Evolutionary conservation across 306 rosid genomes (phyloP), one percentile per base, ranked within the genome.

Genomic region (Quercus ilex): DNA sequence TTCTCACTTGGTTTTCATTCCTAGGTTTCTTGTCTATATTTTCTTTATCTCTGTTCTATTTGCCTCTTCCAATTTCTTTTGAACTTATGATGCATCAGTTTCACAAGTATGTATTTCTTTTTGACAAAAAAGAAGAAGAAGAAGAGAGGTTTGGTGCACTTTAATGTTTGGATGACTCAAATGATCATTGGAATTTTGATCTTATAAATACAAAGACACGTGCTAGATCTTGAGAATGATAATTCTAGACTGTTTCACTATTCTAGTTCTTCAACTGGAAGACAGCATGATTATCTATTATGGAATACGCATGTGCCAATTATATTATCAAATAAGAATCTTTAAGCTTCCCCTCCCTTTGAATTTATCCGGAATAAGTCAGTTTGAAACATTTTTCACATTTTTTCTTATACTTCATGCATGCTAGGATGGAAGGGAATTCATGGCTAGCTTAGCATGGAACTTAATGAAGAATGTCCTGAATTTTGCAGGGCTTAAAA

Each of bases 341-440:
- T 25, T 20, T 59, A 25, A 8, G 65, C 23, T 3, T 10, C 4
- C 23, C 12, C 13, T 17, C 53, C 20, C 12, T 3, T 49, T 49
- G 17, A 49, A 15, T 17, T 55, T 55, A 17, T 75, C 33, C 26
- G 18, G 20, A 20, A 75, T 65, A 65, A 6, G 12, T 65, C 11
- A 31, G 56, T 55, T 71, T 84, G 79, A 76, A 49, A 49, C 7
- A 55, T 55, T 77, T 65, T 13, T 53, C 74, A 74, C 41, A 21
- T 21, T 7, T 58, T 21, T 58, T 58, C 74, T 68, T 78, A 15
- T 68, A 21, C 57, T 73, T 73, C 51, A 67, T 77, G 63, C 38
- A 67, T 77, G 63, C 71, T 68, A 84, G 87, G 79, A 28, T 77
- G 87, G 71, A 77, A 21, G 55, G 71, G 25, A 55, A 57, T 75